Percentiles rank a stretch among this genome's conserved stretches.
Evolutionary conservation across 75 land plant species (phyloP).

Genomic region (Adiantum capillusveneris): DNA sequence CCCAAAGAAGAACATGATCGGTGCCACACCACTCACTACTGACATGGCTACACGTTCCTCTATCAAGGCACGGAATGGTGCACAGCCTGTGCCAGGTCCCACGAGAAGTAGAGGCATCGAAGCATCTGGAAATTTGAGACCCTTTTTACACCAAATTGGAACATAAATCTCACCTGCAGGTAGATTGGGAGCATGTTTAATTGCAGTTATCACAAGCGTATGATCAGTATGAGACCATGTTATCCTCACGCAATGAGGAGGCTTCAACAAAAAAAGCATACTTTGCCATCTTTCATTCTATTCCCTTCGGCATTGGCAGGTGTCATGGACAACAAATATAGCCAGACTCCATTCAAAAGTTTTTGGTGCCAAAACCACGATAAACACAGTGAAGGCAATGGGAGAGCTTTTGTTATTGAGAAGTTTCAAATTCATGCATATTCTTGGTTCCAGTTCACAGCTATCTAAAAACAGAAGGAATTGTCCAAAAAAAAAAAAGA

Average conservation of each 20-base stretch:
- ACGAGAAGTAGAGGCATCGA: slow-evolving; percentile 77
- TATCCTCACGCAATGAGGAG: not conserved
- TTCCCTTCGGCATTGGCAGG: too few relatives aligned
- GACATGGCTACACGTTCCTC: slow-evolving; percentile 60
- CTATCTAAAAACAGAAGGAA: too few relatives aligned
- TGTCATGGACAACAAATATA: too few relatives aligned
- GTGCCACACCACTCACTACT: slow-evolving; percentile 32
- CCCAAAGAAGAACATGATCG: slow-evolving; percentile 88
- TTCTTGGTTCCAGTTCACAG: too few relatives aligned
- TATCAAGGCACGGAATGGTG: slow-evolving; percentile 83
- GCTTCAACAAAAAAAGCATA: too few relatives aligned
- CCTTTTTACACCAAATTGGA: slow-evolving; percentile 71
- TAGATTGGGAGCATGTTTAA: not conserved
- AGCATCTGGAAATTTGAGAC: slow-evolving; percentile 67
- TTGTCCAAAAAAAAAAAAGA: too few relatives aligned
- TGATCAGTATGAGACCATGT: not conserved
- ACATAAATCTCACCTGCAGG: slow-evolving; percentile 37
- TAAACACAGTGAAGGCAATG: too few relatives aligned
- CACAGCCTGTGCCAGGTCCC: slow-evolving; percentile 98
- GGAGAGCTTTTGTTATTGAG: too few relatives aligned
- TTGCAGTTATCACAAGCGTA: not conserved
- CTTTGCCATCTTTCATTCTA: too few relatives aligned
- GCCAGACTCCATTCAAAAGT: too few relatives aligned
- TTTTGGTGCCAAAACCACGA: too few relatives aligned
- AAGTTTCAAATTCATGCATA: too few relatives aligned